These are phyloP conservation scores for Metschnikowia dekortorum DNA, from an alignment of 805 yeast genomes.

Conservation along the genomic window DNA sequence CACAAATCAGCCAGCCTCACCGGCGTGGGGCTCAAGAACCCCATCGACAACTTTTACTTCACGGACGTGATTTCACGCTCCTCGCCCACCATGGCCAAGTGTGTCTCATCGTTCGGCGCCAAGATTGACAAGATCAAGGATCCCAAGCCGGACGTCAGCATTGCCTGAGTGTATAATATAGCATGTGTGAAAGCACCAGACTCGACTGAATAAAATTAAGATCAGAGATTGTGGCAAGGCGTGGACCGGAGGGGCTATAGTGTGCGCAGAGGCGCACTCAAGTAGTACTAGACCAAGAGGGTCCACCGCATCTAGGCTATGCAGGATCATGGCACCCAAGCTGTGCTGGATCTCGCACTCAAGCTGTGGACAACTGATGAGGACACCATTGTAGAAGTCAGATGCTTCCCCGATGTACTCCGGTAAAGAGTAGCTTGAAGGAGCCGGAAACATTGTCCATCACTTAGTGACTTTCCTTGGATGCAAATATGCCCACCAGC, in stretches of 20 bases:
- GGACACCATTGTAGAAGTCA: too few relatives aligned
- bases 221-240: too few relatives aligned
- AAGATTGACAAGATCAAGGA: slow-evolving; percentile 57
- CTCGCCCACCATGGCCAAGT: slow-evolving; percentile 87
- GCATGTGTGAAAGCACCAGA: slow-evolving; percentile 10
- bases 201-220: background rate
- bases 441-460: too few relatives aligned
- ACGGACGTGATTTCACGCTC: slow-evolving; percentile 84
- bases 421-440: too few relatives aligned
- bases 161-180: slow-evolving; percentile 10
- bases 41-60: slow-evolving; percentile 79
- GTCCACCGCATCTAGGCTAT: background rate
- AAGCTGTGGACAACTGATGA: too few relatives aligned
- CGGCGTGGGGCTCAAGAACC: slow-evolving; percentile 56
- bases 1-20: slow-evolving; percentile 28
- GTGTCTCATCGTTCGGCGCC: slow-evolving; percentile 69
- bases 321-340: too few relatives aligned
- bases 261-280: too few relatives aligned
- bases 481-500: too few relatives aligned
- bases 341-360: too few relatives aligned
- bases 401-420: too few relatives aligned
- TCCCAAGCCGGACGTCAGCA: slow-evolving; percentile 39
- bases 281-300: background rate
- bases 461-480: too few relatives aligned
- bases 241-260: too few relatives aligned